These are phyloP conservation scores for Crotalaria pallida DNA, from an alignment of 306 rosid genomes.

Conservation along the genomic window DNA sequence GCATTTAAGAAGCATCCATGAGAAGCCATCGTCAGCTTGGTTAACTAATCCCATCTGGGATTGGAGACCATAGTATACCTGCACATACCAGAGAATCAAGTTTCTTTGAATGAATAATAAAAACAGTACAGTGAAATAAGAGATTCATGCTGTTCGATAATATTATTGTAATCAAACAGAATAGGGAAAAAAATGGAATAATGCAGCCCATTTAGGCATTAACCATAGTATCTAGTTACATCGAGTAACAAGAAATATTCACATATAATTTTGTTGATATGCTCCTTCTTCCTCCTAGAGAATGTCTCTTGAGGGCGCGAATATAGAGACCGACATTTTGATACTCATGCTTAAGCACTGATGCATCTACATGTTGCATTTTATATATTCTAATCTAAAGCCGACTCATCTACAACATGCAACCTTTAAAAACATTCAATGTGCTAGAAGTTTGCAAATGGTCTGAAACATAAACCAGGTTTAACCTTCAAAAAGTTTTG, in stretches of 20 bases:
- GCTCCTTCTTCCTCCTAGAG: conserved; percentile 1
- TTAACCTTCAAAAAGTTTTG: background rate
- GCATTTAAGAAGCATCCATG: conserved; percentile 86
- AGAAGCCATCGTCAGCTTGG: conserved; percentile 52
- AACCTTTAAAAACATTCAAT: conserved; percentile 18
- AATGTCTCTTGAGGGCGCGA: background rate
- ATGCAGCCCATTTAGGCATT: background rate
- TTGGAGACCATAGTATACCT: conserved; percentile 78
- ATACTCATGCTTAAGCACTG: background rate
- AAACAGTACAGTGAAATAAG: background rate
- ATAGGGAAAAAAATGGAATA: conserved; percentile 11
- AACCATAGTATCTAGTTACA: conserved; percentile 5
- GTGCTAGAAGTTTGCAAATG: conserved; percentile 1
- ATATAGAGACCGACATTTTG: background rate
- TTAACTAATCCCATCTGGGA: conserved; percentile 66
- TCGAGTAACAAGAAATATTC: conserved; percentile 10
- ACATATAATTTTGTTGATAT: background rate
- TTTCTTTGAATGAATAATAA: conserved; percentile 8
- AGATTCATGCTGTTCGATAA: background rate
- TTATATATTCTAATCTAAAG: background rate
- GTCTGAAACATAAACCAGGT: conserved; percentile 10
- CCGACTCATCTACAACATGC: background rate
- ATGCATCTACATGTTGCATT: background rate
- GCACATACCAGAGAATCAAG: conserved; percentile 31
- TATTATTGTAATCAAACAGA: background rate